These are phyloP conservation scores for Fraxinus xanthoxyloides DNA, from an alignment of 305 asterid genomes.

Conservation along the genomic window DNA sequence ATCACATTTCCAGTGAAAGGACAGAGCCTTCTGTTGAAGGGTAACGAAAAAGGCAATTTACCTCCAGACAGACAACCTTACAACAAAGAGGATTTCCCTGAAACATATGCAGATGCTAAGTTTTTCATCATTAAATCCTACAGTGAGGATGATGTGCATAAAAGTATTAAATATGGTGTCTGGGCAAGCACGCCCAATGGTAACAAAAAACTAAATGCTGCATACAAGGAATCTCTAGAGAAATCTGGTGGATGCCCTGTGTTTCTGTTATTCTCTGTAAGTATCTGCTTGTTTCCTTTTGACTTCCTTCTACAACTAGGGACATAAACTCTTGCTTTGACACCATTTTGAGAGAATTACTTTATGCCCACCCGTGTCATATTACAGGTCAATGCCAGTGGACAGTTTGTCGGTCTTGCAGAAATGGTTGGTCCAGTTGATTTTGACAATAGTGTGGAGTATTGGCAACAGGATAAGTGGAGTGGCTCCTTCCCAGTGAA, in stretches of 20 bases:
- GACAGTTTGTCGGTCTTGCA: constrained; percentile 51
- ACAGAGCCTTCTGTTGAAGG: constrained; percentile 30
- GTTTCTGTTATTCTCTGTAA: constrained; percentile 40
- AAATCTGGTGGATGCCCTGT: constrained; percentile 33
- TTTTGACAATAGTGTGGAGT: constrained; percentile 31
- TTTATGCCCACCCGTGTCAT: background rate
- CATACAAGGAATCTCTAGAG: constrained; percentile 39
- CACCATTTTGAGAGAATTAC: background rate
- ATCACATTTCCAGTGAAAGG: constrained; percentile 34
- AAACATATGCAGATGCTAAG: constrained; percentile 31
- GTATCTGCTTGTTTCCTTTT: background rate
- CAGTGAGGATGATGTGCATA: constrained; percentile 50
- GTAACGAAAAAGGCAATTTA: constrained; percentile 22
- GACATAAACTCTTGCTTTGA: background rate
- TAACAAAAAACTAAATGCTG: constrained; percentile 44
- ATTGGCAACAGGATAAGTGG: constrained; percentile 57
- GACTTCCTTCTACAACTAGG: background rate
- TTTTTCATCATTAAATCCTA: constrained; percentile 45
- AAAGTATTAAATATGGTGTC: constrained; percentile 39
- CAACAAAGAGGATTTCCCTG: constrained; percentile 36
- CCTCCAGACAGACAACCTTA: constrained; percentile 35
- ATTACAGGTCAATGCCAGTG: constrained; percentile 44
- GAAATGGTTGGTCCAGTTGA: constrained; percentile 45
- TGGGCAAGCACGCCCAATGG: constrained; percentile 51
- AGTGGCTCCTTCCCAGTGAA: constrained; percentile 43